These are phyloP conservation scores for Chlamydomonas sp. DNA, from an alignment of 139 green algal genomes.

Conservation along the genomic window DNA sequence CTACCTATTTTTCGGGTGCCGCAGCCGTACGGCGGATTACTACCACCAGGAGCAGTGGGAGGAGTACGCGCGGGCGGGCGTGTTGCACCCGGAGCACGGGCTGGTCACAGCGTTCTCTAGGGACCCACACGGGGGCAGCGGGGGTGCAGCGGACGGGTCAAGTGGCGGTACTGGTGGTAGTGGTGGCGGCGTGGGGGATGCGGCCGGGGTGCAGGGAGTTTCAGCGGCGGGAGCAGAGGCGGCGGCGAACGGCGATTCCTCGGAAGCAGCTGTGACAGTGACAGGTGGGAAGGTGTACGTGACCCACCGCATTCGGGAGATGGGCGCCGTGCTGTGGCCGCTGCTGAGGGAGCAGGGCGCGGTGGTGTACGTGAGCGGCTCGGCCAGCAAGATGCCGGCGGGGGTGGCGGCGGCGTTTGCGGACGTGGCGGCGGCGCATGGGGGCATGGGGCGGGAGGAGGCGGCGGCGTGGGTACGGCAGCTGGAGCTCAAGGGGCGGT, in stretches of 20 bases:
- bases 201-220: not conserved
- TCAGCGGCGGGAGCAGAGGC: not conserved
- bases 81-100: constrained; percentile 61
- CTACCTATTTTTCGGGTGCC: constrained; percentile 92
- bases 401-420: constrained; percentile 75
- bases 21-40: constrained; percentile 74
- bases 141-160: not conserved
- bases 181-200: not conserved
- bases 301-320: constrained; percentile 75
- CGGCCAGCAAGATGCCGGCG: constrained; percentile 82
- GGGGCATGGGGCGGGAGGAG: constrained; percentile 57
- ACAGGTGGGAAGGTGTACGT: constrained; percentile 79
- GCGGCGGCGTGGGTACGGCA: constrained; percentile 66
- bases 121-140: too few species aligned
- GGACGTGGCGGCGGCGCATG: constrained; percentile 66
- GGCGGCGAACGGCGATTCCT: not conserved
- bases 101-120: constrained; percentile 84
- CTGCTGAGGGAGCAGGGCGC: constrained; percentile 70
- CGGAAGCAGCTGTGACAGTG: not conserved
- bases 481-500: constrained; percentile 76
- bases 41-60: constrained; percentile 86
- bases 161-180: not conserved
- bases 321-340: constrained; percentile 66
- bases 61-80: constrained; percentile 44
- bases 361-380: constrained; percentile 80